Evolutionary conservation across 306 rosid genomes (phyloP), one percentile per base, ranked within the genome.

Genomic region (Dalbergia cochinchinensis): DNA sequence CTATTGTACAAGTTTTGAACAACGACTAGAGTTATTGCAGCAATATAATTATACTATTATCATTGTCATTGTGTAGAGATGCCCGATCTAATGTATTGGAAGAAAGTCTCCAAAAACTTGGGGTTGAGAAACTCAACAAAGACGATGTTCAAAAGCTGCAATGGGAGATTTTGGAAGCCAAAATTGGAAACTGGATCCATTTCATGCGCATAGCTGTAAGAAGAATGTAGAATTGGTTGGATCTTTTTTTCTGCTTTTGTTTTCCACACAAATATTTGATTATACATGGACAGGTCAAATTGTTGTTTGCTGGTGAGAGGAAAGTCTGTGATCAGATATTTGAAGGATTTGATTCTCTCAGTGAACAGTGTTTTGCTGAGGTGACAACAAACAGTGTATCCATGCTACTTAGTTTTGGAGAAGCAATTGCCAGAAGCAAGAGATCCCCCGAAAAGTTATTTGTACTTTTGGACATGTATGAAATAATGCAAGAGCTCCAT

Each of bases 171-270:
- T 90, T 95, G 86, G 98, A 95, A 86, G 99, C 99, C 74, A 95
- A 95, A 89, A 93, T 95, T 69, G 99, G 99, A 84, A 93, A 90
- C 82, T 95, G 99, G 99, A 93, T 95, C 83, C 99, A 93, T 86
- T 93, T 86, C 86, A 95, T 95, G 99, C 99, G 96, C 69, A 95
- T 95, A 81, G 98, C 98, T 65, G 99, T 95, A 86, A 89, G 91
- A 57, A 70, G n/a, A 58, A 81, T 57, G 45, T 77, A 69, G 48
- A 71, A 69, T 66, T 63, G 77, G 5, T n/a, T n/a, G n/a, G n/a
- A 71, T 35, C 67, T 78, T 65, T 37, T 78, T 39, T 20, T 7
- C 44, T 8, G 41, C 7, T 50, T 18, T 57, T 77, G 53, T 12
- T 12, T 18, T 69, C 69, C 19, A 31, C 57, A 59, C 5, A 65